phyloP scores from a whole-genome alignment of 352 stramenopile genomes.

The Pythium myriotylum region DNA sequence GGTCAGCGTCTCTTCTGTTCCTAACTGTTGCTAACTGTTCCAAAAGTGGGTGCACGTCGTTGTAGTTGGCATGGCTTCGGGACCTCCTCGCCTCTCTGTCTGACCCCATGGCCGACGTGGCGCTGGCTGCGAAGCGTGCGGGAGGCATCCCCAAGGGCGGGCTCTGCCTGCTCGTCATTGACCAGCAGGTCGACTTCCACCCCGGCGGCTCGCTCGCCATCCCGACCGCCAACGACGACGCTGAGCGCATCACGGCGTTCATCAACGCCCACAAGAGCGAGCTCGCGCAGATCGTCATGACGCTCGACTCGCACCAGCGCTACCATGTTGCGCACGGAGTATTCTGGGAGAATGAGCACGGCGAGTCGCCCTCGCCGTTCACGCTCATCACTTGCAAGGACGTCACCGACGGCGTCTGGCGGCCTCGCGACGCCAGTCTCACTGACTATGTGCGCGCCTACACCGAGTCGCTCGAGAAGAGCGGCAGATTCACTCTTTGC shows the following conservation, averaged over 20 bases:
- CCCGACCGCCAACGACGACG: slow-evolving; percentile 90
- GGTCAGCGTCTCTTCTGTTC: neutral
- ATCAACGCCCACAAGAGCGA: slow-evolving; percentile 66
- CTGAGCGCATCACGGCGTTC: slow-evolving; percentile 87
- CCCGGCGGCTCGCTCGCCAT: slow-evolving; percentile 94
- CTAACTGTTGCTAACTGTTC: neutral
- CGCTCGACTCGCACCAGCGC: slow-evolving; percentile 95
- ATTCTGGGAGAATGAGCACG: slow-evolving; percentile 89
- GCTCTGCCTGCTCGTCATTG: slow-evolving; percentile 91
- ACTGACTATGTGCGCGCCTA: slow-evolving; percentile 90
- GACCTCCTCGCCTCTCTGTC: no score
- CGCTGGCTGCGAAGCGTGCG: slow-evolving; percentile 44
- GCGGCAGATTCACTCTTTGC: slow-evolving; percentile 90
- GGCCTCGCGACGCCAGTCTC: slow-evolving; percentile 60
- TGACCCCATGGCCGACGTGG: slow-evolving; percentile 13
- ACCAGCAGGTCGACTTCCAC: slow-evolving; percentile 97
- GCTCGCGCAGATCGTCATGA: slow-evolving; percentile 92
- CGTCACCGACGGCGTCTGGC: slow-evolving; percentile 61
- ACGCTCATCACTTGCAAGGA: slow-evolving; percentile 91
- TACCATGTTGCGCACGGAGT: slow-evolving; percentile 95
- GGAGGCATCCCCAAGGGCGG: slow-evolving; percentile 46
- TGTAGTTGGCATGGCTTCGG: neutral
- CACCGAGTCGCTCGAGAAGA: slow-evolving; percentile 84
- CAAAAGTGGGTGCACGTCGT: neutral
- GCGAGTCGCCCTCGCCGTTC: slow-evolving; percentile 87